Base-by-base conservation (phyloP, 108 stramenopile species). In the Cyclotella distinguenda region DNA sequence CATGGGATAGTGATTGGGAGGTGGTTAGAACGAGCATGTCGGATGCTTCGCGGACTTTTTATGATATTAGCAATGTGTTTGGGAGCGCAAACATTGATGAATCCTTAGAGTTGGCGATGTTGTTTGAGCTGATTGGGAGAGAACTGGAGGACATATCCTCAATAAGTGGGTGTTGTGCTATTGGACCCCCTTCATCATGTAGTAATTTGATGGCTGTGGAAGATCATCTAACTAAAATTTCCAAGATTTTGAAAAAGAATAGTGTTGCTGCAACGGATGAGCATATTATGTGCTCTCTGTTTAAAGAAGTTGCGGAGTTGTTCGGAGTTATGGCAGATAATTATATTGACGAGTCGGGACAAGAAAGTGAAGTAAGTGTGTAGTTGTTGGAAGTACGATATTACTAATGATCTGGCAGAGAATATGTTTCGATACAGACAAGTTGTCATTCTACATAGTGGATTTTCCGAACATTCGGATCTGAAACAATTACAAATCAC, bases 221-320 rank as follows among this genome's bases (percentile, higher is more conserved):
- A 40, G 71, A 79, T 13, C 42, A 55, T 66, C 66, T 79, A 48
- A 65, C 52, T 39, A 35, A 56, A 2, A 52, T 79, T 16, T 70
- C 74, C n/a, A 64, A 27, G 9, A 75, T 79, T 43, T 65, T 75
- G 68, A 76, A 75, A 54, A 75, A 65, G 69, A 78, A 78, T 61
- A 65, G 63, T 23, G 77, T 78, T 26, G 77, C 77, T 43, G 56
- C 68, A 45, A 78, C 77, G 15, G 77, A 78, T 66, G 77, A 78
- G 40, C 77, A 78, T 61, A 78, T 78, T 68, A 78, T 78, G 77
- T 65, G 64, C 38, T 70, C 77, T 8, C 26, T 78, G 42, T 78
- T 78, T 61, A 64, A 65, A 23, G 77, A 78, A 65, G 77, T 78
- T 48, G 68, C 77, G 58, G 77, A 70, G 51, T 48, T 78, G 51